phyloP scores from a whole-genome alignment of 2,329 filamentous ascomycete genomes.

The Botrytis sinoallii region DNA sequence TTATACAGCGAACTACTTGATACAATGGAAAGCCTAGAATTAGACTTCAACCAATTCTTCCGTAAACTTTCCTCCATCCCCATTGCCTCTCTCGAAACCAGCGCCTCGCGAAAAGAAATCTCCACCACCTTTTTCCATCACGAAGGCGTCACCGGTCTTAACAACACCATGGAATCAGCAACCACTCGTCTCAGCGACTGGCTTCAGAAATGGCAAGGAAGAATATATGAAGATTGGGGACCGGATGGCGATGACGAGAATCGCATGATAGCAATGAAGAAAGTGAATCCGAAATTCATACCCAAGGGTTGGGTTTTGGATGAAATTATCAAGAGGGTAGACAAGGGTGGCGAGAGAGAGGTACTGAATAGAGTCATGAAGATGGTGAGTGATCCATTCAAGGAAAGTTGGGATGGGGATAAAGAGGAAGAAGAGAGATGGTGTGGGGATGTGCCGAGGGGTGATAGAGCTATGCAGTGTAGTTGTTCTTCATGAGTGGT shows the following conservation, averaged over 20 bases:
- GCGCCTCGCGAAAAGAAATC: constrained; percentile 59
- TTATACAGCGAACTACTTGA: constrained; percentile 83
- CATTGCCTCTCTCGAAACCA: constrained; percentile 60
- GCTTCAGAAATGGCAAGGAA: constrained; percentile 73
- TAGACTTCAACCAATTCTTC: constrained; percentile 96
- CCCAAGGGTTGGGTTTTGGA: constrained; percentile 90
- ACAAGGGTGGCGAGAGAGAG: constrained; percentile 77
- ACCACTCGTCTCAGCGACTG: constrained; percentile 68
- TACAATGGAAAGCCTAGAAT: constrained; percentile 72
- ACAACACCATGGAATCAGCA: constrained; percentile 60
- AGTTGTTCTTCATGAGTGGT: constrained; percentile 77
- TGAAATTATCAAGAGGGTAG: constrained; percentile 85
- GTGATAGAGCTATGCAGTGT: constrained; percentile 81
- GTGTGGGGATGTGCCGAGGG: constrained; percentile 78
- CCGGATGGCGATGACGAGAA: constrained; percentile 55
- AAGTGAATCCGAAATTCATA: constrained; percentile 88
- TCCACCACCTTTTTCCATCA: constrained; percentile 77
- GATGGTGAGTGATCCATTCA: constrained; percentile 79
- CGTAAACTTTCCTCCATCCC: constrained; percentile 67
- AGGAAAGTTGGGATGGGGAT: constrained; percentile 73
- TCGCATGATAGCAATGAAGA: constrained; percentile 67
- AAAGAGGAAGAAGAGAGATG: constrained; percentile 74
- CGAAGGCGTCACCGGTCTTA: constrained; percentile 60
- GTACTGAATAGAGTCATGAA: constrained; percentile 76
- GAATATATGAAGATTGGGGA: constrained; percentile 75